Conservation (phyloP, 495 filamentous ascomycete genomes). For the Neurospora sp. region DNA sequence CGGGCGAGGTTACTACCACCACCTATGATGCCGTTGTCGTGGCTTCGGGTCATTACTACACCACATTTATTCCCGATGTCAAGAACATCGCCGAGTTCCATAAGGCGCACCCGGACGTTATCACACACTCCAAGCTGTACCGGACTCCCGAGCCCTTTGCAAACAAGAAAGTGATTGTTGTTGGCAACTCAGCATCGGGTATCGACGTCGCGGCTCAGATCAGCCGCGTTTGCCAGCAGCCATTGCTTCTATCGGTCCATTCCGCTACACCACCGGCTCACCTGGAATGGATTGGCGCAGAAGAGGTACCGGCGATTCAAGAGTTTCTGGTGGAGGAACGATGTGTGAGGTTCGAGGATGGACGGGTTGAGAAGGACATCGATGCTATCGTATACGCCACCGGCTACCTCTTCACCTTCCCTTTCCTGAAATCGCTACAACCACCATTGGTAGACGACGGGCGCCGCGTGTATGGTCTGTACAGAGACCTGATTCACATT, state of each 20-base stretch:
- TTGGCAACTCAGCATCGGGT: constrained; percentile 72
- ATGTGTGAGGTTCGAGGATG: constrained; percentile 27
- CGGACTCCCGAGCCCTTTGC: constrained; percentile 48
- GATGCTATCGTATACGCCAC: constrained; percentile 66
- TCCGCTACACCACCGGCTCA: constrained; percentile 21
- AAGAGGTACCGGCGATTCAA: constrained; percentile 32
- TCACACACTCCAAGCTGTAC: constrained; percentile 78
- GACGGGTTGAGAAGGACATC: constrained; percentile 45
- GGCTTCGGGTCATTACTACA: constrained; percentile 73
- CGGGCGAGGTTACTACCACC: constrained; percentile 26
- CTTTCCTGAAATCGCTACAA: constrained; percentile 51
- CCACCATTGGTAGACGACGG: constrained; percentile 58
- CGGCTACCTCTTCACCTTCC: constrained; percentile 63
- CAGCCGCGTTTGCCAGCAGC: constrained; percentile 30
- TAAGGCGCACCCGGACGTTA: constrained; percentile 46
- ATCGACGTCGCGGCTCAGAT: constrained; percentile 76
- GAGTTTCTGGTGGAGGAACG: constrained; percentile 27
- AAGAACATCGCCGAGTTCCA: constrained; percentile 39
- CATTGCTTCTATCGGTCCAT: constrained; percentile 35
- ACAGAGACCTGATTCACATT: constrained; percentile 69
- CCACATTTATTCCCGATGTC: constrained; percentile 57
- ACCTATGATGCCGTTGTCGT: constrained; percentile 74
- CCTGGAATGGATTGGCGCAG: constrained; percentile 20
- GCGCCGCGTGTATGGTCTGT: constrained; percentile 55
- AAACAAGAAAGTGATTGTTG: constrained; percentile 50